These are phyloP conservation scores for Centella asiatica DNA, from an alignment of 129 eudicot genomes.

Conservation along the genomic window DNA sequence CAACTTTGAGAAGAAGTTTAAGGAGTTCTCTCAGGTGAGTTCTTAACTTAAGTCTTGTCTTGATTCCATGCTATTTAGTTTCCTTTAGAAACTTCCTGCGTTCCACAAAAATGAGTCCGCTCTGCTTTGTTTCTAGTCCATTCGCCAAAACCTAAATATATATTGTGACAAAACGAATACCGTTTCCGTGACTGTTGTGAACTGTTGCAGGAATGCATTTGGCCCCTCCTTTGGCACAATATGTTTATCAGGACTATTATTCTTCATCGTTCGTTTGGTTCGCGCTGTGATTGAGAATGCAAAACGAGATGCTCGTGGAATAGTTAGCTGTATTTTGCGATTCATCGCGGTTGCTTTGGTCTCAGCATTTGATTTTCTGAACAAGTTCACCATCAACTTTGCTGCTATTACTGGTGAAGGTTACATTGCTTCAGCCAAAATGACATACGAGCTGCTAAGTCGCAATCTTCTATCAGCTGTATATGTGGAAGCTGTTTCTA, in stretches of 20 bases:
- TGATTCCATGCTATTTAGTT: neutral
- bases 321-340: slow-evolving; percentile 51
- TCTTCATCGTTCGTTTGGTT: slow-evolving; percentile 54
- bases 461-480: slow-evolving; percentile 88
- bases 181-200: slow-evolving; percentile 15
- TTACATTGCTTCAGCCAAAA: slow-evolving; percentile 75
- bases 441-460: slow-evolving; percentile 78
- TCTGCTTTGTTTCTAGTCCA: slow-evolving; percentile 3
- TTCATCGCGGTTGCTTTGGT: slow-evolving; percentile 63
- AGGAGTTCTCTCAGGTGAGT: slow-evolving; percentile 64
- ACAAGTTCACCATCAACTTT: slow-evolving; percentile 87
- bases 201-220: slow-evolving; percentile 77
- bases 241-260: slow-evolving; percentile 76
- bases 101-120: no score
- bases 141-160: slow-evolving; percentile 3
- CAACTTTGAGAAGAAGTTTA: slow-evolving; percentile 39
- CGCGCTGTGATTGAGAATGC: slow-evolving; percentile 91
- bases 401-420: slow-evolving; percentile 97
- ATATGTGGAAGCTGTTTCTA: slow-evolving; percentile 76
- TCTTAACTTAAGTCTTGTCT: neutral
- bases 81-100: no score
- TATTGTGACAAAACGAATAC: neutral
- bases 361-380: slow-evolving; percentile 69
- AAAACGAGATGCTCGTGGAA: slow-evolving; percentile 62
- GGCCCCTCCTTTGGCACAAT: slow-evolving; percentile 90